Evolutionary conservation across 805 yeast species (phyloP).

Genomic region (Torulaspora microellipsoides): DNA sequence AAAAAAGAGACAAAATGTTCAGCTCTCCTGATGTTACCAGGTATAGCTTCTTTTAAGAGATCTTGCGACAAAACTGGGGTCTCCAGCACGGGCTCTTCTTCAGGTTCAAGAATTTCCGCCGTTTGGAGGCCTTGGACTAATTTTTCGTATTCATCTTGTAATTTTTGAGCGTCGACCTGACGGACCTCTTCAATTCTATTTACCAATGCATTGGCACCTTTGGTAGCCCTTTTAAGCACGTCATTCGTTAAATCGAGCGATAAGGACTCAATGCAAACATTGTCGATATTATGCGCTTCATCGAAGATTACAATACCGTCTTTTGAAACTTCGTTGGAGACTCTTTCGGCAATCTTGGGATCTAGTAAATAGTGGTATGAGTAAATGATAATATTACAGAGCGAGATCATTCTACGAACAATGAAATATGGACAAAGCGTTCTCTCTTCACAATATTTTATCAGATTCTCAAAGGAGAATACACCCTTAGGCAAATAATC

Average conservation of each 20-base stretch:
- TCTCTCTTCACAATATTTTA: constrained; percentile 68
- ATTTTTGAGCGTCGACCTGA: constrained; percentile 70
- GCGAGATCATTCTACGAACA: constrained; percentile 94
- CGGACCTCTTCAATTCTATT: constrained; percentile 82
- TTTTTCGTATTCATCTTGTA: constrained; percentile 87
- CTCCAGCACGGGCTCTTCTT: constrained; percentile 58
- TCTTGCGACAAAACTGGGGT: constrained; percentile 87
- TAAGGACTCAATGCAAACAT: constrained; percentile 94
- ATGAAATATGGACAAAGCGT: constrained; percentile 96
- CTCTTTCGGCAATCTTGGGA: constrained; percentile 96
- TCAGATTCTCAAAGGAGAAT: constrained; percentile 82
- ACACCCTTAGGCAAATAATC: constrained; percentile 90
- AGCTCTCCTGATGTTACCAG: constrained; percentile 95
- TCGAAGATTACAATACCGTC: constrained; percentile 94
- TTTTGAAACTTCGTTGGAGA: constrained; percentile 83
- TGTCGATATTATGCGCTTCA: constrained; percentile 98
- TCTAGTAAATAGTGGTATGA: constrained; percentile 94
- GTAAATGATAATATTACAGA: constrained; percentile 90
- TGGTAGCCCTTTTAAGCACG: constrained; percentile 74
- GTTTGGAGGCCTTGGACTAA: constrained; percentile 86
- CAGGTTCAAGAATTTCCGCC: constrained; percentile 59
- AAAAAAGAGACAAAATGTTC: constrained; percentile 94
- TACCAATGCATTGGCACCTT: constrained; percentile 78
- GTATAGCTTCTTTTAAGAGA: constrained; percentile 84
- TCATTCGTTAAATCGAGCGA: constrained; percentile 92